Base-by-base conservation (phyloP, 306 rosid genomes). In the Chamaecrista fasciculata region DNA sequence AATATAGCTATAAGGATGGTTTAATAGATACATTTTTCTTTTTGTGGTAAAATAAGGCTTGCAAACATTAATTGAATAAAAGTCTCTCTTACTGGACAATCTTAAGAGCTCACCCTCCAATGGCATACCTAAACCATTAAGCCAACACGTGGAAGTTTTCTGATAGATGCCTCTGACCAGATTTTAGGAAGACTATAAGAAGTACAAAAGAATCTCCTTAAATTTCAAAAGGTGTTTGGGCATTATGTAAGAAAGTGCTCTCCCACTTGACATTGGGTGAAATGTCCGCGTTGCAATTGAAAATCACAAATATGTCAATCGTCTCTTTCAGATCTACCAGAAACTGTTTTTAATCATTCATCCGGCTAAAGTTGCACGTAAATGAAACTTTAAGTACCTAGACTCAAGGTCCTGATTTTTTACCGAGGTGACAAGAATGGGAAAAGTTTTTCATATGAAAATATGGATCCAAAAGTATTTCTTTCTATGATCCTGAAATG, bases 241-340 rank as follows among this genome's bases (percentile, higher is more conserved):
- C 25, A 25, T 72, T 78, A 67, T 71, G 67, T 67, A 62, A 43
- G 65, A 39, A 36, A 56, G 26, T 8, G 52, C 44, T 51, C 50
- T 36, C 31, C 25, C 15, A 46, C 46, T 47, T 57, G 34, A 6
- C 6, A 71, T 60, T 39, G 49, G 74, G 34, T 33, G 73, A 55
- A 76, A 70, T 21, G 63, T 36, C 26, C 9, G 8, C 28, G 23
- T 25, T 37, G 56, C 14, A 43, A 31, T 55, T 36, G 62, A 73
- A 52, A 73, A 58, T 31, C 29, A 62, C 75, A 5, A 1, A 16
- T 58, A 48, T 51, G 20, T 57, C 31, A 49, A 63, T n/a, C 36
- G 11, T 58, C 61, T 53, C 49, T 55, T 74, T 69, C 11, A 44
- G 63, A 56, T 67, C 76, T 56, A 62, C 39, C 70, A 20, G 19